Conservation (phyloP, 2,329 filamentous ascomycete genomes). For the Cladosporium sp. region DNA sequence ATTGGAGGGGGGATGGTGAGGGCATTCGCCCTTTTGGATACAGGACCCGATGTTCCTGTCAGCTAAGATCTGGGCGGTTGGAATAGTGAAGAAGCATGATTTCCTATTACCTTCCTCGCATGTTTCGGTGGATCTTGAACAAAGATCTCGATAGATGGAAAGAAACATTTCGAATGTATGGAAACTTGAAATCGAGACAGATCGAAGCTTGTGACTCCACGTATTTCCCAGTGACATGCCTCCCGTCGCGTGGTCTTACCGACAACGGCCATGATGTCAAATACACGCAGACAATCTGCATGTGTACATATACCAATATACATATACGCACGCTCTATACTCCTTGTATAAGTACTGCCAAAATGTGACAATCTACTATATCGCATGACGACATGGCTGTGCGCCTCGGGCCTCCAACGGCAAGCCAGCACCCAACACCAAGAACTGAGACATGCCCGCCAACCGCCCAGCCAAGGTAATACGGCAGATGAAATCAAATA, state of each 20-base stretch:
- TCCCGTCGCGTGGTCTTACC: too few relatives aligned
- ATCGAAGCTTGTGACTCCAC: too few relatives aligned
- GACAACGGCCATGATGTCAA: too few relatives aligned
- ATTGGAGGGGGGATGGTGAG: neutral
- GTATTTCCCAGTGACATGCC: too few relatives aligned
- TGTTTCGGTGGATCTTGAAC: neutral
- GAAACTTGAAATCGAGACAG: neutral
- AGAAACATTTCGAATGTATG: neutral
- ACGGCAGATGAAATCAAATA: neutral
- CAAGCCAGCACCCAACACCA: neutral
- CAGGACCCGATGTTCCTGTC: neutral
- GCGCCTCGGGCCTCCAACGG: neutral
- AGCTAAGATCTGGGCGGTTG: conserved; percentile 1
- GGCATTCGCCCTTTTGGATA: neutral
- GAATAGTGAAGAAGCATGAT: neutral
- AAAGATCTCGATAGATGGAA: neutral
- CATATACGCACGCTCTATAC: too few relatives aligned
- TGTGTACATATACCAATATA: too few relatives aligned
- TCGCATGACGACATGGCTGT: neutral
- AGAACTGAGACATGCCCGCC: neutral
- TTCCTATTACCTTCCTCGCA: neutral
- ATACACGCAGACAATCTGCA: too few relatives aligned
- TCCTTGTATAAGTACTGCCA: neutral
- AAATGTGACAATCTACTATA: neutral
- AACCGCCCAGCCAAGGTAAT: neutral